Evolutionary conservation across 2,329 filamentous ascomycete genomes (phyloP).

Genomic region (Penicillium capsulatum): DNA sequence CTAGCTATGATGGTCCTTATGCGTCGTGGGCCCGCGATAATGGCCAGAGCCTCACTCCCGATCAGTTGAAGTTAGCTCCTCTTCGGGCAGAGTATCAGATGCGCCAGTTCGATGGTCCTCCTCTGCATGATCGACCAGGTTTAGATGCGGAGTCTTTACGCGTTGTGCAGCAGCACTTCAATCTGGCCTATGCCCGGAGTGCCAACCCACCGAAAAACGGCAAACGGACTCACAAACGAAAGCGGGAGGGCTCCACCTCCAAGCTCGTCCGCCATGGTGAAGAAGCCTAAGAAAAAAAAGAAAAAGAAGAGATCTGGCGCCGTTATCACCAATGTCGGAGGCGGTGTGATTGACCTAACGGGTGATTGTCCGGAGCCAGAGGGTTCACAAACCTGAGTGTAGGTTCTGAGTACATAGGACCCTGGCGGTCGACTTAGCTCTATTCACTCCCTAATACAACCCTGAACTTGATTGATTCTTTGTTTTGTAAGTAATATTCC

Average conservation of each 20-base stretch:
- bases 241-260: background rate
- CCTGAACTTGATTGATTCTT: too few relatives aligned
- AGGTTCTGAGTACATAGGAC: background rate
- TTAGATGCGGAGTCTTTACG: slow-evolving; percentile 18
- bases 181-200: slow-evolving; percentile 30
- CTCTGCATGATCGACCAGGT: slow-evolving; percentile 14
- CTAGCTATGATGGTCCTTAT: slow-evolving; percentile 40
- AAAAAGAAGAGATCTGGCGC: background rate
- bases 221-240: slow-evolving; percentile 1
- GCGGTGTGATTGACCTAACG: slow-evolving; percentile 28
- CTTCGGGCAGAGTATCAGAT: slow-evolving; percentile 26
- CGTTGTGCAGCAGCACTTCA: slow-evolving; percentile 22
- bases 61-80: slow-evolving; percentile 21
- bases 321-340: slow-evolving; percentile 8
- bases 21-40: slow-evolving; percentile 38
- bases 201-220: background rate
- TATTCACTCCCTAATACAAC: slow-evolving; percentile 13
- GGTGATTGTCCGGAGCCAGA: slow-evolving; percentile 14
- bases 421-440: background rate
- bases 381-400: background rate
- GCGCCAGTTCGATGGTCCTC: slow-evolving; percentile 31
- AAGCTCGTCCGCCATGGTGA: background rate
- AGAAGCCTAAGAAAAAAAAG: slow-evolving; percentile 8
- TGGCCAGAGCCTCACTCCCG: slow-evolving; percentile 13
- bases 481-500: too few relatives aligned